phyloP scores from a whole-genome alignment of 148 eudicot species.

The Chenopodium album region DNA sequence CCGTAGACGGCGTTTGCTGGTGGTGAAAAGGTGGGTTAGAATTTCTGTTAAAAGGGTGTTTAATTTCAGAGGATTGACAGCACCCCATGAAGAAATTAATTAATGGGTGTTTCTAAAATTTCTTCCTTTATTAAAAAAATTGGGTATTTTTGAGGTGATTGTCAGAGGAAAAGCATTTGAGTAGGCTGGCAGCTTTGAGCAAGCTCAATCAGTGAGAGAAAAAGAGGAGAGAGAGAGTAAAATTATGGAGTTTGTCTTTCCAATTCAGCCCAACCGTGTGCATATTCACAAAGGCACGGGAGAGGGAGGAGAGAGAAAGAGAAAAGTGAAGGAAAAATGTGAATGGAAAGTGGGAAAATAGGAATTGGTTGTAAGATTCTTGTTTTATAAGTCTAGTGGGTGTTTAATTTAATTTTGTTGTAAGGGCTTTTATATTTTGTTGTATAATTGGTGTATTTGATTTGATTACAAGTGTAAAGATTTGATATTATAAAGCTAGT shows the following conservation, averaged over 20 bases:
- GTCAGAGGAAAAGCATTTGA: constrained; percentile 23
- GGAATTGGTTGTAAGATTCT: background rate
- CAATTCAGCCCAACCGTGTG: constrained; percentile 29
- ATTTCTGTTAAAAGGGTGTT: constrained; percentile 26
- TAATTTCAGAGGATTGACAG: constrained; percentile 48
- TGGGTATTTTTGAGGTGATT: background rate
- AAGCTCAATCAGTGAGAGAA: constrained; percentile 8
- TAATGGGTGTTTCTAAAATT: background rate
- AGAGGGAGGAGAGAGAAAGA: background rate
- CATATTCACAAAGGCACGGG: constrained; percentile 14
- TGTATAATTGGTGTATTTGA: background rate
- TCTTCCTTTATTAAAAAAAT: no score
- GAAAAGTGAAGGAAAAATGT: constrained; percentile 11
- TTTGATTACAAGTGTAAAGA: constrained; percentile 6
- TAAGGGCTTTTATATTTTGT: background rate
- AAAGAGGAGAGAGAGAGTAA: background rate
- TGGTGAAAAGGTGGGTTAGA: constrained; percentile 16
- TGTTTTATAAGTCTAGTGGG: background rate
- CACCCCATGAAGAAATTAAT: constrained; percentile 43
- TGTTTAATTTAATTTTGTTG: background rate
- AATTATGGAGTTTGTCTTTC: constrained; percentile 6
- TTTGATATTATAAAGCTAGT: background rate
- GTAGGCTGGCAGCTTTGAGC: constrained; percentile 10
- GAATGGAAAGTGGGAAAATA: constrained; percentile 3
- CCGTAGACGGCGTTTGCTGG: constrained; percentile 26